Percentiles rank a stretch among this genome's conserved stretches.
Evolutionary conservation across 768 basidiomycete species (phyloP).

Genomic region (Boletus speciosus): DNA sequence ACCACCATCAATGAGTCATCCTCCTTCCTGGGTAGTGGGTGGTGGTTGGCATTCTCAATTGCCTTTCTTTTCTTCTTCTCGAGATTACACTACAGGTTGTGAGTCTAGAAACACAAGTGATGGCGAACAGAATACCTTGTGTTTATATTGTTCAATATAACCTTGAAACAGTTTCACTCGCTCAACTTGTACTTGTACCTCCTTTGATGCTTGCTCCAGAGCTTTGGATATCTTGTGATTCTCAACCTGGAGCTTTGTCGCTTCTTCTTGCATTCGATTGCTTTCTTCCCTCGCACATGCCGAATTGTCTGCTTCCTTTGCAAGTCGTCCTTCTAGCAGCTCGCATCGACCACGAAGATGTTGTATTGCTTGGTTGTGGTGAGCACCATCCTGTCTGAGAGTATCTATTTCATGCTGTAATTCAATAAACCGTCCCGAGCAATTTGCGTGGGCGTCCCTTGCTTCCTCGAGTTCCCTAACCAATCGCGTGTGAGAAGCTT

Average conservation of each 20-base stretch:
- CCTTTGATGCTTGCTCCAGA: slow-evolving; percentile 14
- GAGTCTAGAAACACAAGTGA: background rate
- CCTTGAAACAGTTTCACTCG: slow-evolving; percentile 23
- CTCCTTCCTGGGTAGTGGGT: slow-evolving; percentile 12
- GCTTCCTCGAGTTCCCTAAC: slow-evolving; percentile 11
- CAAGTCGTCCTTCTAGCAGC: slow-evolving; percentile 8
- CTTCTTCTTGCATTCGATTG: slow-evolving; percentile 18
- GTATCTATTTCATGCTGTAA: slow-evolving; percentile 12
- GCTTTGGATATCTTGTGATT: slow-evolving; percentile 17
- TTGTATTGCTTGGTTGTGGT: slow-evolving; percentile 8
- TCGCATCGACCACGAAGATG: slow-evolving; percentile 17
- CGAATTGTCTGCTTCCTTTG: slow-evolving; percentile 3
- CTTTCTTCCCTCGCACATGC: slow-evolving; percentile 11
- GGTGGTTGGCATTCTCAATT: slow-evolving; percentile 12
- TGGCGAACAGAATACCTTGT: slow-evolving; percentile 14
- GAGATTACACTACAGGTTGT: slow-evolving; percentile 15
- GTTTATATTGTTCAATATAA: slow-evolving; percentile 19
- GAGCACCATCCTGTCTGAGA: slow-evolving; percentile 5
- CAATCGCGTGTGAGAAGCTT: slow-evolving; percentile 8
- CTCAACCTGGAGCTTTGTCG: slow-evolving; percentile 21
- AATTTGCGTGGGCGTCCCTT: slow-evolving; percentile 13
- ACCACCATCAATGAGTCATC: slow-evolving; percentile 31
- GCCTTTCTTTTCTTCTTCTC: slow-evolving; percentile 28
- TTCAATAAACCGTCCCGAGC: slow-evolving; percentile 6
- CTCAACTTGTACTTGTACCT: slow-evolving; percentile 15